Percentiles rank a stretch among this genome's conserved stretches.
phyloP scores from a whole-genome alignment of 371 early-diverging fungal genomes.

The Apophysomyces variabilis region DNA sequence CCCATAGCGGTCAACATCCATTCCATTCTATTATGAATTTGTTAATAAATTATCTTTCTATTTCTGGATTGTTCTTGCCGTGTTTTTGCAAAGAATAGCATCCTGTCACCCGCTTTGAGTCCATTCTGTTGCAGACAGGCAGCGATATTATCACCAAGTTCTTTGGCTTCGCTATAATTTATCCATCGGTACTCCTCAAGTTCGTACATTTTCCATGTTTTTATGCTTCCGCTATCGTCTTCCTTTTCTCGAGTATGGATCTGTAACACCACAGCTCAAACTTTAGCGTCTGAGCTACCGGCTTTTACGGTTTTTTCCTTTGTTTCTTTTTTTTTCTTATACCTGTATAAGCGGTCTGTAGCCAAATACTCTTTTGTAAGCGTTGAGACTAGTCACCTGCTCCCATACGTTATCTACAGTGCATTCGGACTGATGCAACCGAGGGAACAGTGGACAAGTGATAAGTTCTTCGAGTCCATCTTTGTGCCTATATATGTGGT shows the following conservation, averaged over 20 bases:
- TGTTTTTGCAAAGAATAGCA: constrained; percentile 67
- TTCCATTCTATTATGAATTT: constrained; percentile 36
- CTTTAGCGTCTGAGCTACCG: too few relatives aligned
- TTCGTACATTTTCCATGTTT: constrained; percentile 61
- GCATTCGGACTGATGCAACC: constrained; percentile 38
- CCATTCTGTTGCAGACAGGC: constrained; percentile 43
- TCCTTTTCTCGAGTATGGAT: constrained; percentile 46
- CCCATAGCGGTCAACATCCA: constrained; percentile 62
- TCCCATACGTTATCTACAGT: constrained; percentile 55
- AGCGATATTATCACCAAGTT: constrained; percentile 43
- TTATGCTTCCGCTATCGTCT: constrained; percentile 38
- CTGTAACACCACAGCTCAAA: constrained; percentile 18
- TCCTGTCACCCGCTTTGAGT: constrained; percentile 44
- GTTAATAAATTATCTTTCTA: background rate
- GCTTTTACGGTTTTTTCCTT: background rate
- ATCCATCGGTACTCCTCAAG: constrained; percentile 61
- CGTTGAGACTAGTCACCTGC: constrained; percentile 40
- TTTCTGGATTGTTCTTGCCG: constrained; percentile 35
- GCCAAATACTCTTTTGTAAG: constrained; percentile 53
- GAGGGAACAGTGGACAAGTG: constrained; percentile 43
- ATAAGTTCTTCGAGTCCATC: constrained; percentile 48
- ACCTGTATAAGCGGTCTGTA: constrained; percentile 49
- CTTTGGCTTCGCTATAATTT: constrained; percentile 46
- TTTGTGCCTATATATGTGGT: constrained; percentile 54
- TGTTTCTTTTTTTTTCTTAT: constrained; percentile 7